Evolutionary conservation across 441 rosid species (phyloP), one percentile per base, ranked within the genome.

Genomic region (Geranium incanum): DNA sequence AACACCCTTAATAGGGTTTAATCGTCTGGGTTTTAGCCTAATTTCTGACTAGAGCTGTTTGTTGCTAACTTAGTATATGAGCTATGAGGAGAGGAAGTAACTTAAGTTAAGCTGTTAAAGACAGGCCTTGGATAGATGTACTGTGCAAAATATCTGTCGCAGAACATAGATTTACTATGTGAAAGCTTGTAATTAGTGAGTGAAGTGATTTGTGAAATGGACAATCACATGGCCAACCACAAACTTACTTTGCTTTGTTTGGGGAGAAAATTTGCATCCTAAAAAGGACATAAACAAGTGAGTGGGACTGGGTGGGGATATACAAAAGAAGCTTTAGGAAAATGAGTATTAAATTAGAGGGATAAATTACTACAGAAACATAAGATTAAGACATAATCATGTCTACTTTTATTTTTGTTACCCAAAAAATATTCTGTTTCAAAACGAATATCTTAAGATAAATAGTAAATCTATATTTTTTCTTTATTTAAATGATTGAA

Each of bases 351-450:
- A 52, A 71, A 72, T 50, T 37, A 68, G 68, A 70, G 66, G 68
- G 37, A 70, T 57, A 63, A 72, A 59, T 38, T 67, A 73, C 66
- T 66, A 62, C 66, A 71, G 45, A 69, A 57, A 15, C 23, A 60
- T 38, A 62, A 59, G 69, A 69, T 45, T 21, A 65, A 57, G 63
- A 57, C 63, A 23, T 5, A 57, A 81, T 70, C 75, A 81, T 71
- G 62, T 77, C 37, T 64, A 62, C 69, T 73, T n/a, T 45, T 11
- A 5, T 45, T 7, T 57, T 57, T 52, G 7, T 57, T 19, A 57
- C 63, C 18, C 63, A 6, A 57, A 57, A 57, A 57, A 57, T 57
- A n/a, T 7, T 57, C 33, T 57, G 21, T 57, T 7, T 57, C 2
- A 16, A 57, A 57, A 57, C 18, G 4, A 57, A 16, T 57, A 57